A percentile compares a stretch with the other conserved stretches of the same genome.
Conservation (phyloP, 2,329 filamentous ascomycete genomes). For the Phoma sp. region DNA sequence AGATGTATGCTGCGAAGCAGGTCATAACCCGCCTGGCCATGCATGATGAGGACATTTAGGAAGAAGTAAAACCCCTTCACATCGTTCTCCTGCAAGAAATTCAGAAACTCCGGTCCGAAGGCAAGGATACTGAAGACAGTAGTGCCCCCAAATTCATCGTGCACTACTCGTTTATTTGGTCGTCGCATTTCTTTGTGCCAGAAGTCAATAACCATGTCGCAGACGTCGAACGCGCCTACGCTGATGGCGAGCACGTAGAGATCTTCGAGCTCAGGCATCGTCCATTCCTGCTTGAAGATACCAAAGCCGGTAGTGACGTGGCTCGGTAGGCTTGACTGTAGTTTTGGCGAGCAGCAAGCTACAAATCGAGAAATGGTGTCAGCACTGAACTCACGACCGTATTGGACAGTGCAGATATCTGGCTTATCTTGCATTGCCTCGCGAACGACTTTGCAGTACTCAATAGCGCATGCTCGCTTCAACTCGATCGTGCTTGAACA, state of each 20-base stretch:
- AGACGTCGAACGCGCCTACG: not conserved
- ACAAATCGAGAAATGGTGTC: not conserved
- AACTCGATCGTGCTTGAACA: not conserved
- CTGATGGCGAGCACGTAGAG: not conserved
- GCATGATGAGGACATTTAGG: not conserved
- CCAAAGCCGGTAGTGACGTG: not conserved
- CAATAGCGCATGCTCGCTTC: not conserved
- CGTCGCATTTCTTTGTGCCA: not conserved
- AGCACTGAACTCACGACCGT: conserved; percentile 1
- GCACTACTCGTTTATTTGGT: not conserved
- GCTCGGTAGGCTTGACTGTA: not conserved
- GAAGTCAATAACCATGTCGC: not conserved
- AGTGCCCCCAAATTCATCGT: not conserved
- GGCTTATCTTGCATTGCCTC: not conserved
- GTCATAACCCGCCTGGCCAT: not conserved
- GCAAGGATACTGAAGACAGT: not conserved
- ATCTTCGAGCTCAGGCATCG: not conserved
- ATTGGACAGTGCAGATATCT: not conserved
- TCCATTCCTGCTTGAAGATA: conserved; percentile 2
- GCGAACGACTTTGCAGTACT: not conserved
- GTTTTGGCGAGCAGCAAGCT: not conserved
- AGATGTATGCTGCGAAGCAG: not conserved
- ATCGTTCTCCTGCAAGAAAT: not conserved
- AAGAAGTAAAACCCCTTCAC: not conserved
- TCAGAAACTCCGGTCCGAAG: not conserved